Evolutionary conservation across 768 basidiomycete genomes (phyloP).

Genomic region (Phanerodontia chrysosporium): DNA sequence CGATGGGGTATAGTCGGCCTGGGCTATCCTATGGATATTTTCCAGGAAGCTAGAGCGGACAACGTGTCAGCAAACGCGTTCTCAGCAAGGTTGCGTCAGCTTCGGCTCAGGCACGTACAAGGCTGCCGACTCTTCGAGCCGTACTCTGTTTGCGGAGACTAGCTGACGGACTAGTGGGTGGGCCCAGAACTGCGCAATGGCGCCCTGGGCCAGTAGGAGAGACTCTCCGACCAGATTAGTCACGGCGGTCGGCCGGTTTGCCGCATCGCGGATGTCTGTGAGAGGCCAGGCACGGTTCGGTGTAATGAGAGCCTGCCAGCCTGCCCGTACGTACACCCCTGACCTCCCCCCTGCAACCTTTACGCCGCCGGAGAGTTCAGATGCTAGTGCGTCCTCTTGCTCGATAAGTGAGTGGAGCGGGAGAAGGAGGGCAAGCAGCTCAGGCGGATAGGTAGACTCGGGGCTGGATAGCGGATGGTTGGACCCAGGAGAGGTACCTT

Average conservation of each 20-base stretch:
- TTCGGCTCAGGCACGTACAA: slow-evolving; percentile 46
- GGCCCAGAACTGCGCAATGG: slow-evolving; percentile 64
- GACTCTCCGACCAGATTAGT: slow-evolving; percentile 54
- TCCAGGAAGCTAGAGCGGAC: slow-evolving; percentile 55
- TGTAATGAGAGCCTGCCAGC: slow-evolving; percentile 64
- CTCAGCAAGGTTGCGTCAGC: background rate
- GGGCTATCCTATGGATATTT: slow-evolving; percentile 58
- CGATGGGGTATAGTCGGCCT: slow-evolving; percentile 66
- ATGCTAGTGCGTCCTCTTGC: slow-evolving; percentile 62
- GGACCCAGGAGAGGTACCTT: slow-evolving; percentile 11
- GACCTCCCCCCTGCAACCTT: slow-evolving; percentile 55
- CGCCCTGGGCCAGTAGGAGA: slow-evolving; percentile 42
- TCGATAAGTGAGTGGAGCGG: slow-evolving; percentile 61
- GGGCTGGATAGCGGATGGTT: background rate
- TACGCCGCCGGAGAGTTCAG: slow-evolving; percentile 64
- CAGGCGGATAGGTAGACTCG: slow-evolving; percentile 31
- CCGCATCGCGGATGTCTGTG: slow-evolving; percentile 29
- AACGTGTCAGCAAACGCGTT: background rate
- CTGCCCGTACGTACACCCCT: slow-evolving; percentile 64
- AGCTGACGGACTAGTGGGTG: slow-evolving; percentile 63
- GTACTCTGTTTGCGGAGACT: slow-evolving; percentile 52
- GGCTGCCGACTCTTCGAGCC: slow-evolving; percentile 70
- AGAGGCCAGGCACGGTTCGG: slow-evolving; percentile 39
- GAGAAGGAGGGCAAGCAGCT: slow-evolving; percentile 50
- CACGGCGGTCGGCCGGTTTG: slow-evolving; percentile 33